These are phyloP conservation scores for Dictyostelium firmibasis DNA, from an alignment of 78 protist genomes.

Conservation along the genomic window DNA sequence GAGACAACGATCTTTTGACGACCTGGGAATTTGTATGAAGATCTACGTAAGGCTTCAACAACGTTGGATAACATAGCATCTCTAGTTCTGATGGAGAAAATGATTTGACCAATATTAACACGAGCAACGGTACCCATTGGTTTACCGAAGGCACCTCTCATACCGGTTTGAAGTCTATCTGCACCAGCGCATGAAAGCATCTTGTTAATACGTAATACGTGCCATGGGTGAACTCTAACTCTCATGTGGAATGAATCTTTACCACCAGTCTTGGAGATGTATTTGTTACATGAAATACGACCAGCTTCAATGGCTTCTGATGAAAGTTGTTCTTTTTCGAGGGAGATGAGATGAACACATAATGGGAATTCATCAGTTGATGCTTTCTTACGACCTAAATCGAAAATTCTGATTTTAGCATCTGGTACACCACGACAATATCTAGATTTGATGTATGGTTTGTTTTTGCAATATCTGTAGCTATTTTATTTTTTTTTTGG, in stretches of 20 bases:
- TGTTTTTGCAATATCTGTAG: conserved; percentile 98
- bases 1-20: conserved; percentile 97
- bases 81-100: conserved; percentile 97
- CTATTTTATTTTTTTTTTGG: conserved; percentile 22
- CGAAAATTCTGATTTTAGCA: conserved; percentile 96
- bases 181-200: conserved; percentile 99
- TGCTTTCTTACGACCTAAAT: conserved; percentile 98
- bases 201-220: conserved; percentile 99
- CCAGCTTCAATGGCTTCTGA: conserved; percentile 99
- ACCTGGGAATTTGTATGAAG: conserved; percentile 99
- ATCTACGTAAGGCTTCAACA: conserved; percentile 99
- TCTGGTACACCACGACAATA: conserved; percentile 99
- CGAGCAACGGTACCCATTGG: conserved; percentile 99
- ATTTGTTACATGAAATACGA: conserved; percentile 99
- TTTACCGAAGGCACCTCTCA: conserved; percentile 99
- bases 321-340: conserved; percentile 98
- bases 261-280: conserved; percentile 96
- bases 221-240: conserved; percentile 99
- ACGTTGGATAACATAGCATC: conserved; percentile 84
- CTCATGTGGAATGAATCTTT: conserved; percentile 99
- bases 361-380: conserved; percentile 98
- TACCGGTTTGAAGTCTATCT: conserved; percentile 99
- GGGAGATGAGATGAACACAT: conserved; percentile 97
- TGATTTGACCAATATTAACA: conserved; percentile 98
- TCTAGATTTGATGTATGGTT: conserved; percentile 99